Base-by-base conservation (phyloP, 73 alveolate genomes). In the Paramecium caudatum region DNA sequence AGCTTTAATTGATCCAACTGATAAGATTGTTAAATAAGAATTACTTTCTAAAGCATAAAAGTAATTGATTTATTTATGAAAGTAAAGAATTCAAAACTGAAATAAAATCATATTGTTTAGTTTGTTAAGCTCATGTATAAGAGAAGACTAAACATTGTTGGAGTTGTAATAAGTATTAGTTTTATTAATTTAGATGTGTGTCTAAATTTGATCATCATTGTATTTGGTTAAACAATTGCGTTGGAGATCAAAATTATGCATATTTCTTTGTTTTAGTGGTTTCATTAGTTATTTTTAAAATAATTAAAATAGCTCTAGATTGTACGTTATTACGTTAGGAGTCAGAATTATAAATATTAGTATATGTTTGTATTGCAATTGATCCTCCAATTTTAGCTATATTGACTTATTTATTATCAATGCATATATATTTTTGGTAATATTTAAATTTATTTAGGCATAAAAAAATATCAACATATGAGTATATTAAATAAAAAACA, bases 181-280 rank as follows among this genome's bases (percentile, higher is more conserved):
- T 7, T 32, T 36, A 30, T 5, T 0, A 1, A 12, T 16, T 34
- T 69, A 91, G 91, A 50, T 91, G 94, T 45, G 43, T 83, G 17
- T 46, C 62, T 16, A 9, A 36, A 0, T 91, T 91, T 61, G 94
- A 91, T 82, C 94, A 91, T 50, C 94, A 91, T 41, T 91, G 94
- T 30, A 45, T 84, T 13, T 91, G 94, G 94, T 46, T 91, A 16
- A 86, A 86, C 27, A 91, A 82, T 49, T 91, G 94, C 21, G 80
- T 91, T 16, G 90, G 91, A 13, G 87, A 63, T 46, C 34, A 80
- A 19, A 91, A 91, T 39, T 91, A 91, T 82, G 19, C 46, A 3
- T 81, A 43, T 10, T 91, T 91, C 32, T 69, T 69, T 16, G 5
- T 69, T 36, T 37, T 69, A 17, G 86, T 69, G n/a, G 17, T 39